These are phyloP conservation scores for Cystobasidiaceae sp. DNA, from an alignment of 1,284 basidiomycete genomes.

Conservation along the genomic window DNA sequence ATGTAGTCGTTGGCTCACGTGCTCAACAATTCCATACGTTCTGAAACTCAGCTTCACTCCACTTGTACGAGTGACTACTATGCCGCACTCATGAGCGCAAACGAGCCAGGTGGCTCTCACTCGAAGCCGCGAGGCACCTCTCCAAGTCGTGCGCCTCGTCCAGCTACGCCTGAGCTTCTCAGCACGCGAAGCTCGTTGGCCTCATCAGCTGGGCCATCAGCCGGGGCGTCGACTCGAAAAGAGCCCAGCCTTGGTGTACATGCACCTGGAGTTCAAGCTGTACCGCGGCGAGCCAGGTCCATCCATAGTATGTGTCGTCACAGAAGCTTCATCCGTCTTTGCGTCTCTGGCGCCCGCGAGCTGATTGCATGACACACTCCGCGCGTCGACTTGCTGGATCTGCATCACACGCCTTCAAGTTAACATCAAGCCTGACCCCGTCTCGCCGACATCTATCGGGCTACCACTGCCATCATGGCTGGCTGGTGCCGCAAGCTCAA, in stretches of 20 bases:
- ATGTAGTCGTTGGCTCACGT: no score
- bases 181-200: background rate
- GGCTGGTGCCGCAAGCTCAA: background rate
- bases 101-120: conserved; percentile 22
- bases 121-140: no score
- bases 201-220: conserved; percentile 4
- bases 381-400: conserved; percentile 5
- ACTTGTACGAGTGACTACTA: conserved; percentile 9
- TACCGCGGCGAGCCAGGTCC: background rate
- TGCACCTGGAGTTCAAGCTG: background rate
- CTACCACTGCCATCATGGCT: conserved; percentile 20
- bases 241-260: conserved; percentile 4
- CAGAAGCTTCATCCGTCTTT: no score
- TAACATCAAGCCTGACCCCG: conserved; percentile 26
- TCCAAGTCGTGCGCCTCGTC: background rate
- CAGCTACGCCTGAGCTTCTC: background rate
- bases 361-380: conserved; percentile 33
- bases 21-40: no score
- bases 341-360: conserved; percentile 13
- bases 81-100: conserved; percentile 37
- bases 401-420: background rate
- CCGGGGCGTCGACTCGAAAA: background rate
- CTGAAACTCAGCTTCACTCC: background rate
- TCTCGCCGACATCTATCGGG: conserved; percentile 1
- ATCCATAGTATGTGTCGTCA: conserved; percentile 23